phyloP scores from a whole-genome alignment of 495 filamentous ascomycete species.

The Penicillium chermesinum region DNA sequence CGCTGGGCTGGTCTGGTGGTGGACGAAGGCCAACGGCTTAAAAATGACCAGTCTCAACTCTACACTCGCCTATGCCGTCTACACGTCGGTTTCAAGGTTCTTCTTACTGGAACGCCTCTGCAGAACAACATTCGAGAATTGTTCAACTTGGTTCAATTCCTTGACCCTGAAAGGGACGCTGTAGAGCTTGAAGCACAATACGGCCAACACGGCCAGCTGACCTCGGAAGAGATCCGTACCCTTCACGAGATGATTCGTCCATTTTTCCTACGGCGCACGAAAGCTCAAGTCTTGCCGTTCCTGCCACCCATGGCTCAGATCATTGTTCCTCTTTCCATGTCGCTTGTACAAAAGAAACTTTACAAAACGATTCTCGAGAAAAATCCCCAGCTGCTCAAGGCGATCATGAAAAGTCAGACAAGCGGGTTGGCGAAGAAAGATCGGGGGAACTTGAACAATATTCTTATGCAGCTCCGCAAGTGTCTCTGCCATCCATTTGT shows the following conservation, averaged over 20 bases:
- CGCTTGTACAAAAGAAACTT: slow-evolving; percentile 83
- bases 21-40: slow-evolving; percentile 94
- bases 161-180: slow-evolving; percentile 67
- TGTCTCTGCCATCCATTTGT: slow-evolving; percentile 94
- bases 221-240: slow-evolving; percentile 69
- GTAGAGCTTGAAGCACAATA: slow-evolving; percentile 69
- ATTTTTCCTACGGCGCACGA: slow-evolving; percentile 79
- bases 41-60: slow-evolving; percentile 81
- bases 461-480: slow-evolving; percentile 91
- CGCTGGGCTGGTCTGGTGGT: slow-evolving; percentile 88
- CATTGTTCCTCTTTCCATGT: slow-evolving; percentile 91
- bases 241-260: slow-evolving; percentile 83
- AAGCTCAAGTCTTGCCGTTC: slow-evolving; percentile 81
- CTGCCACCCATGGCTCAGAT: slow-evolving; percentile 90
- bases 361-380: slow-evolving; percentile 91
- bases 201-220: slow-evolving; percentile 47
- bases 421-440: slow-evolving; percentile 57
- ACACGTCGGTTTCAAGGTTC: slow-evolving; percentile 70
- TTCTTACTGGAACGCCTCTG: slow-evolving; percentile 86
- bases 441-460: slow-evolving; percentile 78
- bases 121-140: slow-evolving; percentile 94
- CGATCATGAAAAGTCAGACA: slow-evolving; percentile 66
- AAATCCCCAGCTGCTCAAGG: slow-evolving; percentile 81
- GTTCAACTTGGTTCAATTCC: slow-evolving; percentile 92
- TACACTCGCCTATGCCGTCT: slow-evolving; percentile 68